A percentile compares a stretch with the other conserved stretches of the same genome.
Conservation (phyloP, 208 protist species). For the Entamoeba dispar region DNA sequence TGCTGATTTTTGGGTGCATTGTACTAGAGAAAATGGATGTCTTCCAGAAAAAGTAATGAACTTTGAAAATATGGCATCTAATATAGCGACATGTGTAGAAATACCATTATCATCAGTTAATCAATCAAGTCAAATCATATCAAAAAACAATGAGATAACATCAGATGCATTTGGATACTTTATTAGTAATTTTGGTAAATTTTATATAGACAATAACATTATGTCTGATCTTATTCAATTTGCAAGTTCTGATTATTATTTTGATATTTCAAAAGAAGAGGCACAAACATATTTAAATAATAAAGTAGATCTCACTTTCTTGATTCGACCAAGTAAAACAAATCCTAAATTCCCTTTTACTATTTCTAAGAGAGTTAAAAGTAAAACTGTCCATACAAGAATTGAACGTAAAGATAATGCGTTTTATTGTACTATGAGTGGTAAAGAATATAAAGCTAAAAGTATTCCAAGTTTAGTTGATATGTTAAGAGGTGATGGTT, state of each 20-base stretch:
- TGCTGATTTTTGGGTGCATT: background rate
- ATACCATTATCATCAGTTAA: too few species aligned
- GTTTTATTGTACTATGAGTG: background rate
- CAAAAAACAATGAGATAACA: too few species aligned
- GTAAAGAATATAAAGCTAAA: background rate
- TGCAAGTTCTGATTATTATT: too few species aligned
- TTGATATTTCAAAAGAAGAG: too few species aligned
- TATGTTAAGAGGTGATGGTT: background rate
- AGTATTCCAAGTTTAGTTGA: background rate
- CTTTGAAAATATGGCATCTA: too few species aligned
- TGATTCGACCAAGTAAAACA: background rate
- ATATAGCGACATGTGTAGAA: too few species aligned
- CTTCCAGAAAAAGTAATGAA: background rate
- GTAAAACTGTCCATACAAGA: background rate
- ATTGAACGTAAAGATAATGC: background rate
- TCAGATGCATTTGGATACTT: too few species aligned
- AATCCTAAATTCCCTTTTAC: background rate
- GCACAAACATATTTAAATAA: too few species aligned
- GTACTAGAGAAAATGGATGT: background rate
- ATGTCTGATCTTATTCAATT: too few species aligned
- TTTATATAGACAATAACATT: too few species aligned
- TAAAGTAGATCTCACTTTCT: background rate
- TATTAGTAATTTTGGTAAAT: too few species aligned
- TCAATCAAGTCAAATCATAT: too few species aligned
- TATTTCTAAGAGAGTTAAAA: background rate